Base-by-base conservation (phyloP, 2,329 filamentous ascomycete genomes). In the Fusarium sp. region DNA sequence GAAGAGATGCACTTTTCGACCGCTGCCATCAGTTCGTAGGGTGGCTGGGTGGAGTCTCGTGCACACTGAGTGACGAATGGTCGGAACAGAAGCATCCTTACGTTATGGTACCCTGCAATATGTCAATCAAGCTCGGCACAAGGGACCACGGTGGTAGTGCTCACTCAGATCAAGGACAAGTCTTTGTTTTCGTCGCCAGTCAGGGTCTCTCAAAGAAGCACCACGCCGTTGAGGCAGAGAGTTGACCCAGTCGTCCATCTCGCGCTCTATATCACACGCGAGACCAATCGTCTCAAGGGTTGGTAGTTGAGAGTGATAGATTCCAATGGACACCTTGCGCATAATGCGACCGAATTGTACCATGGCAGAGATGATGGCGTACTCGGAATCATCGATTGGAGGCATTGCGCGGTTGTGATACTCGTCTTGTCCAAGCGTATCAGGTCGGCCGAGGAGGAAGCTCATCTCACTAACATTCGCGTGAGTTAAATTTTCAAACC, bases 141-240 rank as follows among this genome's bases (percentile, higher is more conserved):
- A n/a, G 9, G 8, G 11, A n/a, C 2, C 13, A 14, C 5, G 4
- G 7, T 13, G 48, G 39, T 26, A n/a, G 11, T 44, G 17, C 58
- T 22, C 6, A 62, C 58, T 15, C 5, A 62, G 45, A 5, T 62
- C 43, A 0, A 62, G 39, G 9, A 58, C 40, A 13, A 62, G 45
- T 18, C 39, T 62, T 20, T 62, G 58, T 20, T 45, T 62, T 26
- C 51, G 40, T n/a, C 49, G 33, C 56, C 56, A 59, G 44, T 59
- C 49, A 18, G 42, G 49, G 3, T 59, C 56, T 55, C 50, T 42
- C 10, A 59, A 46, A 55, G 56, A 59, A 8, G 26, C 7, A 14
- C 20, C 34, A 9, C 40, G 34, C 18, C 56, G 39, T 50, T 44
- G 58, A 50, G 58, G 52, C 2, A 61, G 31, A 6, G 31, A 13